Conservation (phyloP, 441 rosid species). For the Cnidoscolus chayamansa region DNA sequence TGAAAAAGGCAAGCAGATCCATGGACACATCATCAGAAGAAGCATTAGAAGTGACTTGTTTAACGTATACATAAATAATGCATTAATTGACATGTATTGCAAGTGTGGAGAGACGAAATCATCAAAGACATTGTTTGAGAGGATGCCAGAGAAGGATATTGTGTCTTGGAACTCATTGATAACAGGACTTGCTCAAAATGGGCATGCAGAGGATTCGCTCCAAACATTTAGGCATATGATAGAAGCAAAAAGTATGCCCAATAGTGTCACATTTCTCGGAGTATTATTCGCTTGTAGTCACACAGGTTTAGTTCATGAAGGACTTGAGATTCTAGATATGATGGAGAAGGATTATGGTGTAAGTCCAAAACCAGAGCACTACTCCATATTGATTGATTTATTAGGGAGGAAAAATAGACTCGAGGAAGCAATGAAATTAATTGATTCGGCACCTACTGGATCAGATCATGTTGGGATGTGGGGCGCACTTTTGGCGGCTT, state of each 20-base stretch:
- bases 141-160: slow-evolving; percentile 29
- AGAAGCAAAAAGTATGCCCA: slow-evolving; percentile 31
- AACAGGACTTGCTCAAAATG: slow-evolving; percentile 37
- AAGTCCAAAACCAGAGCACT: slow-evolving; percentile 32
- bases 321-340: slow-evolving; percentile 28
- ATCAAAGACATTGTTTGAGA: slow-evolving; percentile 32
- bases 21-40: slow-evolving; percentile 30
- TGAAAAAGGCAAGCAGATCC: slow-evolving; percentile 41
- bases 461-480: slow-evolving; percentile 35
- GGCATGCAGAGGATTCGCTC: slow-evolving; percentile 38
- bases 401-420: slow-evolving; percentile 43
- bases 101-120: slow-evolving; percentile 42
- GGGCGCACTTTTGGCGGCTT: slow-evolving; percentile 44
- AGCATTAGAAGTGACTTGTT: slow-evolving; percentile 19
- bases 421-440: slow-evolving; percentile 35
- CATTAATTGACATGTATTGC: slow-evolving; percentile 45
- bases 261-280: slow-evolving; percentile 40
- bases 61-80: slow-evolving; percentile 31
- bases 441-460: slow-evolving; percentile 28
- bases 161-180: slow-evolving; percentile 52
- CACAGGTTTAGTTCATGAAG: slow-evolving; percentile 37
- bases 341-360: slow-evolving; percentile 36
- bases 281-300: slow-evolving; percentile 41
- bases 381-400: slow-evolving; percentile 37
- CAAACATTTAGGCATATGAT: slow-evolving; percentile 38